Conservation (phyloP, 495 filamentous ascomycete species). For the Elasticomyces elasticus region DNA sequence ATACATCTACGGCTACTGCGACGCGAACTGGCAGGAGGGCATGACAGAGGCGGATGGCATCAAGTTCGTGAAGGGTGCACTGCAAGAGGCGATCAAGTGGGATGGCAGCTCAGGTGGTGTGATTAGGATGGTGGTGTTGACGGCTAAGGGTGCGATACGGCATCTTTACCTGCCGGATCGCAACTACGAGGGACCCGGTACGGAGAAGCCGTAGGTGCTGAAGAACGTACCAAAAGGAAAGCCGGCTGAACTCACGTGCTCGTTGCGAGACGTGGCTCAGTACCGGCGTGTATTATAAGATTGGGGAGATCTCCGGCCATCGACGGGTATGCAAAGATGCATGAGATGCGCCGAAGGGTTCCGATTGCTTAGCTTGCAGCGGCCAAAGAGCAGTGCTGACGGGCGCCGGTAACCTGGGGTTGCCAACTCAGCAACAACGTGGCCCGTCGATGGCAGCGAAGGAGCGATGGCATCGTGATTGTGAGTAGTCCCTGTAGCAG, state of each 20-base stretch:
- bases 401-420: background rate
- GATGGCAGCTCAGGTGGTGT: constrained; percentile 97
- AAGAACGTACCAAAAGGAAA: background rate
- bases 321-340: background rate
- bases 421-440: background rate
- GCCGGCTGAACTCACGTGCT: background rate
- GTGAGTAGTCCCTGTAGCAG: background rate
- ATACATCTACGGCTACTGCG: constrained; percentile 98
- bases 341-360: background rate
- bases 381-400: background rate
- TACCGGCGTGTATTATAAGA: background rate
- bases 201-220: constrained; percentile 28
- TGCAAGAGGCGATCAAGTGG: constrained; percentile 96
- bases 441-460: background rate
- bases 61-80: constrained; percentile 76
- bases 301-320: background rate
- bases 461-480: background rate
- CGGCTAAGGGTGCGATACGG: constrained; percentile 71
- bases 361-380: constrained; percentile 3
- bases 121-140: constrained; percentile 94
- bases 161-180: constrained; percentile 87
- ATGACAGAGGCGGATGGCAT: constrained; percentile 95
- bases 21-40: constrained; percentile 87
- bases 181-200: constrained; percentile 51
- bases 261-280: background rate